These are phyloP conservation scores for Crithidia thermophila DNA, from an alignment of 208 protist species.

Conservation along the genomic window DNA sequence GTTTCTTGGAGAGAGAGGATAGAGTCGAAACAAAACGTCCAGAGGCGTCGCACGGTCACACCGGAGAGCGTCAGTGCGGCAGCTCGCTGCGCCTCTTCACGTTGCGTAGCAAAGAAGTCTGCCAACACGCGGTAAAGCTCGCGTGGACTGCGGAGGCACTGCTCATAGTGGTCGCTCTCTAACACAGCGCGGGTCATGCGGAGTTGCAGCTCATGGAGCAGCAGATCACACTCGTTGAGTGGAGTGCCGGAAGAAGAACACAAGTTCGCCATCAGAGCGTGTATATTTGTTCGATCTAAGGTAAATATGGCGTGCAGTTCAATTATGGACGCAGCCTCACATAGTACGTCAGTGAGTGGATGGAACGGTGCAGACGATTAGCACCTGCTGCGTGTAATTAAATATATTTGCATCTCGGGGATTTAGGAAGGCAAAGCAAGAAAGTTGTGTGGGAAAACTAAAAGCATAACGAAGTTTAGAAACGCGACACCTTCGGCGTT, in stretches of 20 bases:
- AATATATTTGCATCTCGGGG: no score
- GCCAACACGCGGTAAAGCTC: conserved; percentile 48
- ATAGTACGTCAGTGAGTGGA: no score
- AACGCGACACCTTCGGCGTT: no score
- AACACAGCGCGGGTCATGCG: conserved; percentile 62
- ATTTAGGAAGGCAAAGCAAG: no score
- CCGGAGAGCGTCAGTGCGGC: conserved; percentile 17
- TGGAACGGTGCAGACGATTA: no score
- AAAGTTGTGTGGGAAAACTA: no score
- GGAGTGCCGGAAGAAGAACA: conserved; percentile 10
- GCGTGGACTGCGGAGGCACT: conserved; percentile 14
- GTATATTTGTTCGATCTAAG: background rate
- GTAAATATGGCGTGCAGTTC: no score
- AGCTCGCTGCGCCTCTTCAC: conserved; percentile 23
- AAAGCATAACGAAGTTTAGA: no score
- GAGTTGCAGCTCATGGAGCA: conserved; percentile 41
- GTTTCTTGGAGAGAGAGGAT: background rate
- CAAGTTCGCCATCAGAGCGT: conserved; percentile 7
- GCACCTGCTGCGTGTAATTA: no score
- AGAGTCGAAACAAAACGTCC: conserved; percentile 25
- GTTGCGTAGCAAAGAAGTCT: conserved; percentile 48
- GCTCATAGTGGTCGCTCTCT: conserved; percentile 31
- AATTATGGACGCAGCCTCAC: no score
- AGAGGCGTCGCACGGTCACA: conserved; percentile 28
- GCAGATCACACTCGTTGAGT: conserved; percentile 24